These are phyloP conservation scores for Irpex lacteus DNA, from an alignment of 1,284 basidiomycete genomes.

Conservation along the genomic window DNA sequence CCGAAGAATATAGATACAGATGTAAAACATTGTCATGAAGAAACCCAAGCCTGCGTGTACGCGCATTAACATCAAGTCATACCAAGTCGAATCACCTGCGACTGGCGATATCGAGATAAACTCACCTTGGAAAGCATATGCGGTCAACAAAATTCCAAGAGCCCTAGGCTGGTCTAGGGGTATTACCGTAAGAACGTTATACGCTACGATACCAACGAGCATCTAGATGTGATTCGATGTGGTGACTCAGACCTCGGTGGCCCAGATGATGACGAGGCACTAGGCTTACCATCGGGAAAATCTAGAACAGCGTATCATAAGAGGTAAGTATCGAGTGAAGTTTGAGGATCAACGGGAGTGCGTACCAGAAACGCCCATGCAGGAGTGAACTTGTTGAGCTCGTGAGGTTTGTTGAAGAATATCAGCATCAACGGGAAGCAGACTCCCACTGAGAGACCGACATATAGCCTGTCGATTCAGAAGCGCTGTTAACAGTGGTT, in stretches of 20 bases:
- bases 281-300: slow-evolving; percentile 41
- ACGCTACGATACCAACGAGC: slow-evolving; percentile 46
- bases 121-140: slow-evolving; percentile 49
- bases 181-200: slow-evolving; percentile 41
- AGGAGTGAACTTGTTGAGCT: slow-evolving; percentile 42
- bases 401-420: slow-evolving; percentile 48
- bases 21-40: slow-evolving; percentile 52
- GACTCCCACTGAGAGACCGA: slow-evolving; percentile 36
- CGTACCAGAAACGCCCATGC: slow-evolving; percentile 45
- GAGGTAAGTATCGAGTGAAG: neutral
- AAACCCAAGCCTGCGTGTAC: slow-evolving; percentile 38
- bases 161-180: slow-evolving; percentile 33
- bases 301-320: slow-evolving; percentile 19
- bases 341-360: neutral
- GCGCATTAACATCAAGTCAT: too few relatives aligned
- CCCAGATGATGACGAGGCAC: neutral
- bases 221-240: slow-evolving; percentile 29
- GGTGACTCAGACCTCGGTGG: neutral
- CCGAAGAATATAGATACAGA: slow-evolving; percentile 49
- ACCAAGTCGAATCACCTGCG: too few relatives aligned
- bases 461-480: slow-evolving; percentile 37
- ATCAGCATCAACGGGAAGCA: slow-evolving; percentile 49
- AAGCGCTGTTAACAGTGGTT: neutral
- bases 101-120: neutral
- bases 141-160: slow-evolving; percentile 40